Percentiles rank a stretch among this genome's conserved stretches.
phyloP scores from a whole-genome alignment of 2,329 filamentous ascomycete species.

The Zalaria sp. region DNA sequence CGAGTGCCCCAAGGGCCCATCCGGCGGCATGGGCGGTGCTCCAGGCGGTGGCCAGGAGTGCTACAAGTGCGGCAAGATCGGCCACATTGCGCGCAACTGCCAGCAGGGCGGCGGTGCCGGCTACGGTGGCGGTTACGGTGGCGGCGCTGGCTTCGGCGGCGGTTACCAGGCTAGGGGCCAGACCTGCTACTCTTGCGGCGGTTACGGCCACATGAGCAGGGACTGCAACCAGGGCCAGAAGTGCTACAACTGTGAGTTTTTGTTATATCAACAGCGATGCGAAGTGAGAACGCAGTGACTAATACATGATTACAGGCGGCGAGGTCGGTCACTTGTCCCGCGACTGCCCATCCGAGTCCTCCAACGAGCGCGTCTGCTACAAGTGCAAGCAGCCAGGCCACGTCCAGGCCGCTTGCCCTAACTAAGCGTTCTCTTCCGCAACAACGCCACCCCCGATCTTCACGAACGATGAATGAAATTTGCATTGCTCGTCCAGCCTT shows the following conservation, averaged over 20 bases:
- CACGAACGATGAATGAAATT: too few species aligned
- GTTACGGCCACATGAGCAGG: slow-evolving; percentile 92
- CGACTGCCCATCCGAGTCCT: slow-evolving; percentile 88
- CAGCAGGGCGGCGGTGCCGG: slow-evolving; percentile 43
- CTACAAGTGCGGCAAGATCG: slow-evolving; percentile 97
- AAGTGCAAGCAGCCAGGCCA: slow-evolving; percentile 82
- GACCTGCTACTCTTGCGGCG: slow-evolving; percentile 97
- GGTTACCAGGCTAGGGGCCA: slow-evolving; percentile 38
- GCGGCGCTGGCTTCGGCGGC: slow-evolving; percentile 31
- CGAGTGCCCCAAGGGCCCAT: slow-evolving; percentile 47
- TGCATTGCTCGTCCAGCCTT: too few species aligned
- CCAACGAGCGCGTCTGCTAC: slow-evolving; percentile 94
- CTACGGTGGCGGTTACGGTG: slow-evolving; percentile 27
- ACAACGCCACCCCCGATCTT: too few species aligned
- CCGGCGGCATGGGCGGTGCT: slow-evolving; percentile 27
- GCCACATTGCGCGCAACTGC: slow-evolving; percentile 93
- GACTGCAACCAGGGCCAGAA: slow-evolving; percentile 99
- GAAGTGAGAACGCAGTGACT: slow-evolving; percentile 7
- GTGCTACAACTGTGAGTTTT: slow-evolving; percentile 85
- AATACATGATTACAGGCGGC: slow-evolving; percentile 34
- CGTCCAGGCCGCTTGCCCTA: slow-evolving; percentile 88
- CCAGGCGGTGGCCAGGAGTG: slow-evolving; percentile 41
- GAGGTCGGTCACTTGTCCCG: slow-evolving; percentile 91
- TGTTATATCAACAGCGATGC: background rate
- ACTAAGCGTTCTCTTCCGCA: slow-evolving; percentile 34